Evolutionary conservation across 805 yeast species (phyloP).

Genomic region (Wickerhamomyces mucosus): DNA sequence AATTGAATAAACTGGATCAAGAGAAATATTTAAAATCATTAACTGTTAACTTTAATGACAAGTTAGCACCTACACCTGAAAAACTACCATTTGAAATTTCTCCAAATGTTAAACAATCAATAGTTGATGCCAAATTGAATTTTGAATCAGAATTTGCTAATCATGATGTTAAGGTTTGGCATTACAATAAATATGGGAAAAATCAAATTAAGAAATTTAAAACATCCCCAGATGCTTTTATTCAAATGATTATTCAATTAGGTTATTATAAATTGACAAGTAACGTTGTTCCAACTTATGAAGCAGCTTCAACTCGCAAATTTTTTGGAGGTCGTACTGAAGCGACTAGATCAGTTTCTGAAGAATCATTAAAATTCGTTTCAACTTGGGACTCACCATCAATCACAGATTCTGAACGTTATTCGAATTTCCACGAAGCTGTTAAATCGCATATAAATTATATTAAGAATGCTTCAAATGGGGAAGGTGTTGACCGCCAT

Average conservation of each 20-base stretch:
- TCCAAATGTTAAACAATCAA: constrained; percentile 38
- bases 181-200: constrained; percentile 81
- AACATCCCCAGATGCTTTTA: constrained; percentile 86
- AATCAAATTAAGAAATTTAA: constrained; percentile 74
- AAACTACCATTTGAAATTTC: constrained; percentile 50
- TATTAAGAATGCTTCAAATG: constrained; percentile 70
- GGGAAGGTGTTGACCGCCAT: constrained; percentile 90
- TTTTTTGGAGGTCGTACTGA: constrained; percentile 90
- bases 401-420: constrained; percentile 40
- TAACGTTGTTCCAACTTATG: constrained; percentile 81
- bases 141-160: constrained; percentile 44
- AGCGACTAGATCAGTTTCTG: constrained; percentile 78
- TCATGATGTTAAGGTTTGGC: constrained; percentile 73
- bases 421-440: constrained; percentile 63
- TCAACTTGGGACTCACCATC: constrained; percentile 57
- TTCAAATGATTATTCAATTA: constrained; percentile 85
- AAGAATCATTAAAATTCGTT: constrained; percentile 61
- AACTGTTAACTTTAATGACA: constrained; percentile 4
- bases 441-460: constrained; percentile 64
- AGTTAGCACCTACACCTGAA: constrained; percentile 7
- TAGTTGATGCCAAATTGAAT: constrained; percentile 43
- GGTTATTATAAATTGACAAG: constrained; percentile 83
- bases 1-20: constrained; percentile 40
- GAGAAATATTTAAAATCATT: constrained; percentile 16
- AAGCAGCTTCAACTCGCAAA: constrained; percentile 89